Base-by-base conservation (phyloP, 1,284 basidiomycete genomes). In the Ceraceosorus guamensis region DNA sequence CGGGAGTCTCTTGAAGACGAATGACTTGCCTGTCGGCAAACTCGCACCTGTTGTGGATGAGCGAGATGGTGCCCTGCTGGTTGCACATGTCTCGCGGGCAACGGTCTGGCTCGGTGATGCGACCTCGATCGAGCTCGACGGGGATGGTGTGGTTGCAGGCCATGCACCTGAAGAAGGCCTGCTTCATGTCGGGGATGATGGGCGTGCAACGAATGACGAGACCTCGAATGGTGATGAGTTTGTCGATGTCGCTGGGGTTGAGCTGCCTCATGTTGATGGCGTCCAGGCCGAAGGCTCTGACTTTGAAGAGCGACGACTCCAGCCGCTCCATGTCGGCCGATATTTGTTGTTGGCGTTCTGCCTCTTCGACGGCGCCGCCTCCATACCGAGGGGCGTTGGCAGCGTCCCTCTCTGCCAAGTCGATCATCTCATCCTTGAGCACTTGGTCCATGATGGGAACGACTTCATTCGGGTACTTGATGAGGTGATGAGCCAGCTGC, bases 131-230 rank as follows among this genome's bases (percentile, higher is more conserved):
- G 56, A 98, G 95, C 73, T 95, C 91, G 62, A 89, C 89, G 73
- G 90, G 87, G 6, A 91, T 85, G 5, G 92, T 95, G 77, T 98
- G 92, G 57, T 87, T 87, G 77, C 95, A 98, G 43, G 87, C 87
- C n/a, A 90, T 80, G 79, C 93, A 98, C 48, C 92, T 88, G 84
- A 98, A 98, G 81, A 98, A 98, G 34, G 92, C 93, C 71, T 85
- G 46, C 79, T 91, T 91, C 95, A 98, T 98, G 78, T 98, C 93
- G 2, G 95, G 93, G 57, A 98, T 97, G 71, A 98, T 87, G 4
- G 93, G 90, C 0, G 93, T 97, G 0, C 91, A 89, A 44, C 95
- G 88, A 66, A 98, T 98, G 65, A 98, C 91, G 5, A 98, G 84
- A 52, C 95, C 93, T 75, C 93, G 96, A 79, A 98, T 86, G 52